A percentile compares a stretch with the other conserved stretches of the same genome.
Conservation (phyloP, 768 basidiomycete species). For the Russula sp. region DNA sequence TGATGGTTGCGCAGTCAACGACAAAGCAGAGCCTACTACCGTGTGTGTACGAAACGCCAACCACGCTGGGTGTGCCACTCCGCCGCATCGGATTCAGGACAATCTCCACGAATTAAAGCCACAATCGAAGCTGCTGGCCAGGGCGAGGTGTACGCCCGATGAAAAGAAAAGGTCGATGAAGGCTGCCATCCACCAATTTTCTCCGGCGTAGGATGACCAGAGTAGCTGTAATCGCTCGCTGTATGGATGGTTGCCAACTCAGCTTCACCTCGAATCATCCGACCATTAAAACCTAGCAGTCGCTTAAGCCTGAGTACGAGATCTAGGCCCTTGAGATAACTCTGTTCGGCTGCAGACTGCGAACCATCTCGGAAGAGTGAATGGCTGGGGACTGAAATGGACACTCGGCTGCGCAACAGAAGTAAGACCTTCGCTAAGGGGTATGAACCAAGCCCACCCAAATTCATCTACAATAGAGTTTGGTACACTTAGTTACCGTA, state of each 20-base stretch:
- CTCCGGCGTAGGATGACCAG: slow-evolving; percentile 36
- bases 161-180: slow-evolving; percentile 68
- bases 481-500: slow-evolving; percentile 32
- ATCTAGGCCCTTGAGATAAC: slow-evolving; percentile 36
- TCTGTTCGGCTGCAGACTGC: slow-evolving; percentile 28
- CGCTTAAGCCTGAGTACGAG: slow-evolving; percentile 37
- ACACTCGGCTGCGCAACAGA: slow-evolving; percentile 39
- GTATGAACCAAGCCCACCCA: slow-evolving; percentile 61
- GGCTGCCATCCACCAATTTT: slow-evolving; percentile 41
- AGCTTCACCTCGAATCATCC: slow-evolving; percentile 30
- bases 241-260: slow-evolving; percentile 34
- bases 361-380: slow-evolving; percentile 17
- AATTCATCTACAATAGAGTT: slow-evolving; percentile 42
- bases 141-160: slow-evolving; percentile 51
- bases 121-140: slow-evolving; percentile 48
- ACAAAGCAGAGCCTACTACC: slow-evolving; percentile 36
- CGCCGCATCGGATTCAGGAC: slow-evolving; percentile 43
- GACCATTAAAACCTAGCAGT: slow-evolving; percentile 35
- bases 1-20: neutral
- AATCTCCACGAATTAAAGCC: slow-evolving; percentile 48
- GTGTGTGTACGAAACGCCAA: slow-evolving; percentile 49
- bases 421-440: slow-evolving; percentile 46
- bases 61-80: slow-evolving; percentile 44
- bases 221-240: slow-evolving; percentile 42
- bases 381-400: slow-evolving; percentile 4